These are phyloP conservation scores for Xylariales sp. DNA, from an alignment of 2,329 filamentous ascomycete species.

Conservation along the genomic window DNA sequence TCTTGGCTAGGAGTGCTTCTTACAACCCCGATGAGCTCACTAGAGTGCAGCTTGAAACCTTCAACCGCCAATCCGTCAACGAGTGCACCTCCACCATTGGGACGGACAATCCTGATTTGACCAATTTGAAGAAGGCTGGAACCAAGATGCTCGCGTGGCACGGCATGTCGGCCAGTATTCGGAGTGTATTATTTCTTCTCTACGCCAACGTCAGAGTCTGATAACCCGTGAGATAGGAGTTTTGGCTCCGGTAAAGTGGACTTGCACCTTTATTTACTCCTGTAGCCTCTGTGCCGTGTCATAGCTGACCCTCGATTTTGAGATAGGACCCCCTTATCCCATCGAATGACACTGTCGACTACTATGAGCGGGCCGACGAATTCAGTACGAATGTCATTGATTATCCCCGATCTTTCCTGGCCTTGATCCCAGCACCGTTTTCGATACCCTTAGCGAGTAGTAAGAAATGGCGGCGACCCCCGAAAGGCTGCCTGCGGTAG, in stretches of 20 bases:
- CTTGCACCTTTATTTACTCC: too few species aligned
- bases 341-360: constrained; percentile 24
- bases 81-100: constrained; percentile 6
- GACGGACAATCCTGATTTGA: constrained; percentile 4
- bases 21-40: background rate
- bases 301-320: too few species aligned
- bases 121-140: background rate
- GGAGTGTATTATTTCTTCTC: background rate
- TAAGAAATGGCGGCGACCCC: constrained; percentile 1
- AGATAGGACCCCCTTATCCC: constrained; percentile 27
- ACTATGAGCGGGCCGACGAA: constrained; percentile 24
- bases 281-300: too few species aligned
- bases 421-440: constrained; percentile 17
- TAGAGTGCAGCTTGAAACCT: background rate
- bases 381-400: constrained; percentile 33
- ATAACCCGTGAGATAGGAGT: constrained; percentile 22
- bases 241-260: too few species aligned
- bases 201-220: too few species aligned
- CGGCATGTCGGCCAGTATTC: background rate
- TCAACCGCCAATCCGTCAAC: constrained; percentile 4
- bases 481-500: constrained; percentile 1
- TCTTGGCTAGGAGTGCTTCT: constrained; percentile 2
- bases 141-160: constrained; percentile 1
- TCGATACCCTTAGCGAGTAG: constrained; percentile 2
- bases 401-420: constrained; percentile 43